phyloP scores from a whole-genome alignment of 2,329 filamentous ascomycete genomes.

The Fonsecaea erecta region DNA sequence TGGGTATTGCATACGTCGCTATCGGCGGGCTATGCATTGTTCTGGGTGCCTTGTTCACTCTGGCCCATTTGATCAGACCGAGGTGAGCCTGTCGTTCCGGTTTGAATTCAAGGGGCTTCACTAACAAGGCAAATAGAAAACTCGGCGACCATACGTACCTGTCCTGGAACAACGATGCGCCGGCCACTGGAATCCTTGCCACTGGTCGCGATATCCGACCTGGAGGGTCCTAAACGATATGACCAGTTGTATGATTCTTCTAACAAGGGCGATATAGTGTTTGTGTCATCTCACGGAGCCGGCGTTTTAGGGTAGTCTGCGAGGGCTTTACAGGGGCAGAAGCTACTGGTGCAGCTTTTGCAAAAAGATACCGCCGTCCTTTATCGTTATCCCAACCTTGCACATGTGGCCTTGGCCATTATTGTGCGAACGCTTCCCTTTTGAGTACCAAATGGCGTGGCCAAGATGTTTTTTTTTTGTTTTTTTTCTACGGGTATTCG shows the following conservation, averaged over 20 bases:
- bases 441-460: not conserved
- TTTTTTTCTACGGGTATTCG: not conserved
- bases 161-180: conserved; percentile 82
- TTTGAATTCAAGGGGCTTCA: not conserved
- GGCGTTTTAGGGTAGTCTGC: conserved; percentile 30
- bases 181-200: conserved; percentile 56
- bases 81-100: conserved; percentile 60
- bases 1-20: conserved; percentile 94
- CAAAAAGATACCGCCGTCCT: not conserved
- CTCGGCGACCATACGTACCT: conserved; percentile 97
- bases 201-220: conserved; percentile 61
- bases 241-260: conserved; percentile 27
- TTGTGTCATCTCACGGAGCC: conserved; percentile 15
- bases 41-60: conserved; percentile 83
- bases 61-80: conserved; percentile 88
- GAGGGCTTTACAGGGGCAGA: not conserved
- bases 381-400: not conserved
- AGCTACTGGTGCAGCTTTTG: not conserved
- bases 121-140: conserved; percentile 66
- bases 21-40: conserved; percentile 92
- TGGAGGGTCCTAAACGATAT: conserved; percentile 34
- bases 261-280: conserved; percentile 26
- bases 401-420: not conserved
- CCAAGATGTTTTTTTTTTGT: too few relatives aligned
- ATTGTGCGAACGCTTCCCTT: not conserved